Evolutionary conservation across 1,139 yeast species (phyloP).

Genomic region (Debaryomycetaceae sp.): DNA sequence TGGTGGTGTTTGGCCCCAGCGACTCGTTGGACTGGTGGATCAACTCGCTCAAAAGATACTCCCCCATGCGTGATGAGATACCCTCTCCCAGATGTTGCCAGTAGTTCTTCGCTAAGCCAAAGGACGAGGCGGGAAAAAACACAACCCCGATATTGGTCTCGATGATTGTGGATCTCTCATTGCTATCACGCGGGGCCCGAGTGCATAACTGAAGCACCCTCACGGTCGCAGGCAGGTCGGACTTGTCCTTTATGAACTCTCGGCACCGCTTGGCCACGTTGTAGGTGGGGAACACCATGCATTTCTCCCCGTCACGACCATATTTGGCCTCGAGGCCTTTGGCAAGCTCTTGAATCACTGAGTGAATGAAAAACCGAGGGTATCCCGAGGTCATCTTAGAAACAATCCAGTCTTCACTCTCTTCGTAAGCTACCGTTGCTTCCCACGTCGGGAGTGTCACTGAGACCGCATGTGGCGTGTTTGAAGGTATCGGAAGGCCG

Average conservation of each 20-base stretch:
- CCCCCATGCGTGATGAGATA: constrained; percentile 83
- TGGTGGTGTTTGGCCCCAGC: no score
- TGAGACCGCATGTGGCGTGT: constrained; percentile 88
- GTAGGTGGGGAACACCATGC: constrained; percentile 75
- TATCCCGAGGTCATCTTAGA: constrained; percentile 79
- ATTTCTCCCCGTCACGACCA: constrained; percentile 71
- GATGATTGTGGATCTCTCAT: constrained; percentile 53
- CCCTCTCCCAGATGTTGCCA: constrained; percentile 99
- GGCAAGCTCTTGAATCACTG: constrained; percentile 60
- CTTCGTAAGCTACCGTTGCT: constrained; percentile 88
- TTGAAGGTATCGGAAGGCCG: constrained; percentile 84
- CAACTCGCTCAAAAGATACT: constrained; percentile 67
- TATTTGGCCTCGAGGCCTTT: constrained; percentile 50
- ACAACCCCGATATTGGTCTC: constrained; percentile 74
- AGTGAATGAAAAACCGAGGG: constrained; percentile 83
- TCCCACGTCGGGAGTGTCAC: constrained; percentile 95
- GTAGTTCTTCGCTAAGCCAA: constrained; percentile 68
- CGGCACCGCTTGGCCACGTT: constrained; percentile 81
- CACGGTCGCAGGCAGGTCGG: constrained; percentile 27
- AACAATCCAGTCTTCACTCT: constrained; percentile 83
- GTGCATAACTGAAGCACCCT: constrained; percentile 80
- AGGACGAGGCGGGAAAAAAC: constrained; percentile 59
- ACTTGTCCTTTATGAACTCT: constrained; percentile 52
- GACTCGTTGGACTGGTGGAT: constrained; percentile 21
- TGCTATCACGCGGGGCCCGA: constrained; percentile 57